These are phyloP conservation scores for Raphanus raphanistrum DNA, from an alignment of 345 rosid species.

Conservation along the genomic window DNA sequence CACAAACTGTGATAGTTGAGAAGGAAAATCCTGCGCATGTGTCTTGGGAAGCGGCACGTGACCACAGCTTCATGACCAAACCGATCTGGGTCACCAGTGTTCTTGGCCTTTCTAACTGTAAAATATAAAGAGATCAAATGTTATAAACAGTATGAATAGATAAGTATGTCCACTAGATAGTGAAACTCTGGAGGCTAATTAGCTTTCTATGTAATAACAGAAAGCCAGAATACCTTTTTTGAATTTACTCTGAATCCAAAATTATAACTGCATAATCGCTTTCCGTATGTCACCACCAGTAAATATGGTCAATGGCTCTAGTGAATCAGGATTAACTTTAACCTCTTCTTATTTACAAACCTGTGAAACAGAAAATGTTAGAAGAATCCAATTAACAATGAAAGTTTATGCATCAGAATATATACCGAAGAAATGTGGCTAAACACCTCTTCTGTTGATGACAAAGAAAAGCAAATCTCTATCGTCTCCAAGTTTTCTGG, in stretches of 20 bases:
- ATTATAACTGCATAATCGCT: constrained; percentile 77
- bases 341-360: constrained; percentile 73
- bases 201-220: not conserved
- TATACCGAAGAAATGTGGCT: constrained; percentile 54
- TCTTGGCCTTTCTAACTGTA: constrained; percentile 46
- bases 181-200: constrained; percentile 1
- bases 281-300: constrained; percentile 79
- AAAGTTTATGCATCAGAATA: constrained; percentile 20
- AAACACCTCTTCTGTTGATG: constrained; percentile 60
- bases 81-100: constrained; percentile 34
- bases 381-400: constrained; percentile 18
- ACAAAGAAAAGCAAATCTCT: constrained; percentile 57
- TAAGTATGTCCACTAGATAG: not conserved
- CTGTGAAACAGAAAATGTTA: constrained; percentile 42
- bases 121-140: constrained; percentile 12
- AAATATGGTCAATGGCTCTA: constrained; percentile 51
- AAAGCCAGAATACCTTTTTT: constrained; percentile 44
- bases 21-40: constrained; percentile 70
- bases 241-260: constrained; percentile 76
- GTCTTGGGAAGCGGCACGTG: constrained; percentile 63
- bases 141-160: not conserved
- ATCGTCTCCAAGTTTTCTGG: constrained; percentile 70
- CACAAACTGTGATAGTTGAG: constrained; percentile 68
- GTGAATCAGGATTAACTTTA: not conserved
- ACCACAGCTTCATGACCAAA: constrained; percentile 62